Evolutionary conservation across 495 filamentous ascomycete genomes (phyloP), one percentile per base, ranked within the genome.

Genomic region (Xylaria palmicola): DNA sequence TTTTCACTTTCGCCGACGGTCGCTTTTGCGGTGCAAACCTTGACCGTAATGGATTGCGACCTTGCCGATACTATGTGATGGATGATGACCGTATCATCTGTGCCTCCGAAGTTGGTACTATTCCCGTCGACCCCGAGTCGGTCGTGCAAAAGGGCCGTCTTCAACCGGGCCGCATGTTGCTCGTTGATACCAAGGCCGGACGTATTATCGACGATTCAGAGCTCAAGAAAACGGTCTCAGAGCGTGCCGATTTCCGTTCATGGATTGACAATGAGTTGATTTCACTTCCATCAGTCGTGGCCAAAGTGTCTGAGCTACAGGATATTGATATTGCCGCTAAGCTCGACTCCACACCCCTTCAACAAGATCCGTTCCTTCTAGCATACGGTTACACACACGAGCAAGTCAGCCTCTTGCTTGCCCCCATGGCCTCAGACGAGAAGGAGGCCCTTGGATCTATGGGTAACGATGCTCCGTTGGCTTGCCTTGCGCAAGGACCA

Each of bases 361-460:
- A 97, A 62, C 88, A 91, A 69, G 94, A 99, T 70, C 85, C 87
- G 22, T 81, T 92, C 32, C 78, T 99, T 48, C 87, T 87, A 61
- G 90, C 93, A 8, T 98, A 95, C 68, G 95, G 95, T 13, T 99
- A 98, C 72, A 95, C 94, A 29, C 91, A 96, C 62, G 94, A 99
- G 76, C 94, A 99, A 73, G 90, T 99, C 72, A 95, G 88, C 74
- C 77, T 99, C 72, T 80, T 99, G 9, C 84, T 99, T 27, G 95
- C 89, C 20, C 94, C 94, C 8, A 99, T 99, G 94, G 94, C 92
- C 59, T 92, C 93, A 27, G 94, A 99, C 65, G 96, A 96, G 48
- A 99, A 99, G 79, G 94, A 99, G 76, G 95, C 94, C n/a, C 83
- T 99, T 27, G 94, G 94, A 34, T 99, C 94, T 56, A 99, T 99